A percentile compares a stretch with the other conserved stretches of the same genome.
These are phyloP conservation scores for Geotrichum phurueaensis DNA, from an alignment of 1,139 yeast genomes.

Conservation along the genomic window DNA sequence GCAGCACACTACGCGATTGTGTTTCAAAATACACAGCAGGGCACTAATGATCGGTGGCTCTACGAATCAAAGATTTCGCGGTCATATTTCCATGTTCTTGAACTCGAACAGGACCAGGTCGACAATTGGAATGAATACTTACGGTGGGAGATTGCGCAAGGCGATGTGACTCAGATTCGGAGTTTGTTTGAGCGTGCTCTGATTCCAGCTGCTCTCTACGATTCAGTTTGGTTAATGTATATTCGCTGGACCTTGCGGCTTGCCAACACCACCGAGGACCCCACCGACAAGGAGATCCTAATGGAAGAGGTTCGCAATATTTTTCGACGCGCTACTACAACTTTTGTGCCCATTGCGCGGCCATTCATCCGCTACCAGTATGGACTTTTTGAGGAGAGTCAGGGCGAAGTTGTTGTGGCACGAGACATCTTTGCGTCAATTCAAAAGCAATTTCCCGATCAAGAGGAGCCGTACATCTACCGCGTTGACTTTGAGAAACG, in stretches of 20 bases:
- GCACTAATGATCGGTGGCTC: constrained; percentile 54
- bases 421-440: constrained; percentile 29
- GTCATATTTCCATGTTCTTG: constrained; percentile 47
- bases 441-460: constrained; percentile 13
- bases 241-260: constrained; percentile 38
- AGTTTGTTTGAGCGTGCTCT: constrained; percentile 48
- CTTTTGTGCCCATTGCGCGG: constrained; percentile 33
- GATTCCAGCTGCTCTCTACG: constrained; percentile 48
- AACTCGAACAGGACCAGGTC: constrained; percentile 45
- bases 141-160: constrained; percentile 46
- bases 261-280: constrained; percentile 13
- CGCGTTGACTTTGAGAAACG: constrained; percentile 28
- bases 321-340: constrained; percentile 31
- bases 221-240: constrained; percentile 59
- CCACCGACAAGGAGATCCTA: constrained; percentile 10
- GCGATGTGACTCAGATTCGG: constrained; percentile 33
- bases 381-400: constrained; percentile 35
- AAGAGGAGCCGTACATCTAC: constrained; percentile 19
- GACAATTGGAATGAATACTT: constrained; percentile 59
- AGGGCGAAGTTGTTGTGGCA: constrained; percentile 30
- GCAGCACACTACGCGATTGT: constrained; percentile 24
- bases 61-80: constrained; percentile 54
- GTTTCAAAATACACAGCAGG: constrained; percentile 56
- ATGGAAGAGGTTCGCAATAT: constrained; percentile 30
- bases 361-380: constrained; percentile 34